These are phyloP conservation scores for Epichloe sp. DNA, from an alignment of 2,329 filamentous ascomycete species.

Conservation along the genomic window DNA sequence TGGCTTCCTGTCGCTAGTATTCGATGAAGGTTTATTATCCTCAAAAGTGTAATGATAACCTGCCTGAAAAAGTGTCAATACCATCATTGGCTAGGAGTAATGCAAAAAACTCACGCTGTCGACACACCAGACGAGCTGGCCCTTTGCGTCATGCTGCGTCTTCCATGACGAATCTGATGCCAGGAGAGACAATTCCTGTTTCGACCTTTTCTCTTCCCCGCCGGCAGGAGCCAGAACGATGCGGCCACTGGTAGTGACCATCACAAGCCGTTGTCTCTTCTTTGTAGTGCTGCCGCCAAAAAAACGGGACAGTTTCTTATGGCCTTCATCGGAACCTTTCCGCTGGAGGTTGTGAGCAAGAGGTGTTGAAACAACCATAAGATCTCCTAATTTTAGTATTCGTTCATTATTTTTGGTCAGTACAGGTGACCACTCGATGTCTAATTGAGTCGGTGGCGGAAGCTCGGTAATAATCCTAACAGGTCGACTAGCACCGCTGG, in stretches of 20 bases:
- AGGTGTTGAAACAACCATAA: constrained; percentile 71
- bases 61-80: constrained; percentile 40
- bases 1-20: constrained; percentile 47
- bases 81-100: background rate
- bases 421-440: constrained; percentile 97
- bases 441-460: constrained; percentile 88
- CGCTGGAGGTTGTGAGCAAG: constrained; percentile 61
- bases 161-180: constrained; percentile 64
- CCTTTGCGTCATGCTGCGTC: constrained; percentile 74
- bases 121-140: constrained; percentile 75
- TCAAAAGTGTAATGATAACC: constrained; percentile 91
- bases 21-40: constrained; percentile 60
- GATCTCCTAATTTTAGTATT: constrained; percentile 85
- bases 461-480: constrained; percentile 85
- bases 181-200: constrained; percentile 80
- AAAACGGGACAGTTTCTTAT: constrained; percentile 92
- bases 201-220: constrained; percentile 90
- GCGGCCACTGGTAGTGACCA: constrained; percentile 84
- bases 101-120: constrained; percentile 62
- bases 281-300: constrained; percentile 80
- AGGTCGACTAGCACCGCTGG: constrained; percentile 44
- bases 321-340: constrained; percentile 57
- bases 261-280: constrained; percentile 83
- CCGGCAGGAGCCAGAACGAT: constrained; percentile 83
- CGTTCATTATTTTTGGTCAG: constrained; percentile 82